A percentile compares a stretch with the other conserved stretches of the same genome.
These are phyloP conservation scores for Verticillium alfalfae DNA, from an alignment of 2,329 filamentous ascomycete species.

Conservation along the genomic window DNA sequence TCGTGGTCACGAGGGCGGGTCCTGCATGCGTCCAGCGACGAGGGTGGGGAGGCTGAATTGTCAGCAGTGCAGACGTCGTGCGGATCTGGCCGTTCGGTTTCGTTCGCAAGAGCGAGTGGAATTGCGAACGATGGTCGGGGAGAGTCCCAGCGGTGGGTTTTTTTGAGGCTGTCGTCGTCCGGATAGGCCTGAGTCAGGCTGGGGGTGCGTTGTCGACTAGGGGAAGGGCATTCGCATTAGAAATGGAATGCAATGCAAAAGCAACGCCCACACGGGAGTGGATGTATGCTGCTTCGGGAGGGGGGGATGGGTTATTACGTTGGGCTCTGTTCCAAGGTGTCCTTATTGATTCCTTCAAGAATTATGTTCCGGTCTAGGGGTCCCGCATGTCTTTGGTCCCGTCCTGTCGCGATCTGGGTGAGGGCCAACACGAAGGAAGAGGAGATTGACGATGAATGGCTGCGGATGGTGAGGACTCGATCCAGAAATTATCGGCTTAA, in stretches of 20 bases:
- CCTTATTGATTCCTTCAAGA: neutral
- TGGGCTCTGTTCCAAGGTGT: neutral
- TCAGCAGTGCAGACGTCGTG: slow-evolving; percentile 7
- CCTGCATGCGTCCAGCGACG: slow-evolving; percentile 7
- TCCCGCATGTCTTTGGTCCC: neutral
- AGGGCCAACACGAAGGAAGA: neutral
- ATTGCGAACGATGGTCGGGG: neutral
- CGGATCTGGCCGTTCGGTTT: neutral
- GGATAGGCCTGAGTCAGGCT: slow-evolving; percentile 3
- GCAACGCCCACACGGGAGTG: neutral
- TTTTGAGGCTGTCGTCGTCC: slow-evolving; percentile 1
- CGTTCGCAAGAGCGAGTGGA: neutral
- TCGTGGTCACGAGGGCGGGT: slow-evolving; percentile 3
- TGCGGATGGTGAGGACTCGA: neutral
- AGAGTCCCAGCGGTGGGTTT: neutral
- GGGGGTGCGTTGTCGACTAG: slow-evolving; percentile 8
- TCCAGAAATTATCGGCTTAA: neutral
- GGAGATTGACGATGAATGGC: neutral
- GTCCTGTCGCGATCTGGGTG: neutral
- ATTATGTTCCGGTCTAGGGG: neutral
- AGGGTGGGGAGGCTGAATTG: slow-evolving; percentile 6
- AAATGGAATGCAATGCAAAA: slow-evolving; percentile 5
- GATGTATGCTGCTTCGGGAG: neutral
- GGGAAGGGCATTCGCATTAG: slow-evolving; percentile 10
- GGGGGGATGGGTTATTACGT: neutral